A percentile compares a stretch with the other conserved stretches of the same genome.
Conservation (phyloP, 106 monocot species). For the Platanthera guangdongensis region DNA sequence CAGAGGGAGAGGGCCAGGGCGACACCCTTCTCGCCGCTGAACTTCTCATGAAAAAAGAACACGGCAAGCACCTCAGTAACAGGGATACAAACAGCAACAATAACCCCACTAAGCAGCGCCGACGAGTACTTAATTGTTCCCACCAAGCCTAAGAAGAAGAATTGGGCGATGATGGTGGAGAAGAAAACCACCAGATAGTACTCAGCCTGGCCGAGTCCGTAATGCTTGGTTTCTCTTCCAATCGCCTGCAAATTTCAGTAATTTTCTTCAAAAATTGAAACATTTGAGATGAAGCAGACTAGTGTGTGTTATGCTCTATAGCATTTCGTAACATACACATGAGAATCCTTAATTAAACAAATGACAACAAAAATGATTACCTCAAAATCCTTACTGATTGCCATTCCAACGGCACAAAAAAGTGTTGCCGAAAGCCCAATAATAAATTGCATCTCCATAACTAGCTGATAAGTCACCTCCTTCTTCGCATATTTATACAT, state of each 20-base stretch:
- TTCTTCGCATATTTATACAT: constrained; percentile 8
- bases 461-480: constrained; percentile 7
- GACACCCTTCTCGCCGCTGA: constrained; percentile 41
- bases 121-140: constrained; percentile 50
- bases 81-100: constrained; percentile 43
- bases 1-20: constrained; percentile 45
- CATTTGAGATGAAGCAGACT: not conserved
- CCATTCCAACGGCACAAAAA: constrained; percentile 24
- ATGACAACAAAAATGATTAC: not conserved
- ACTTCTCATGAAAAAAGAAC: constrained; percentile 38
- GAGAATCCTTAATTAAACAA: not conserved
- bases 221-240: constrained; percentile 33
- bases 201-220: constrained; percentile 28
- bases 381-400: constrained; percentile 22
- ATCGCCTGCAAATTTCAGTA: constrained; percentile 25
- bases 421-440: constrained; percentile 14
- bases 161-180: constrained; percentile 31
- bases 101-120: constrained; percentile 52
- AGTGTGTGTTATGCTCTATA: no score
- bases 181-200: constrained; percentile 51
- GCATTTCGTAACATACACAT: no score
- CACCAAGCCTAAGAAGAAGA: constrained; percentile 38
- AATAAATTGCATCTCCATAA: constrained; percentile 17
- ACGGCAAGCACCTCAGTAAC: constrained; percentile 46
- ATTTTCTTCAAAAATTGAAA: not conserved